Percentiles rank a stretch among this genome's conserved stretches.
These are phyloP conservation scores for Pyracantha coccinea DNA, from an alignment of 331 rosid species.

Conservation along the genomic window DNA sequence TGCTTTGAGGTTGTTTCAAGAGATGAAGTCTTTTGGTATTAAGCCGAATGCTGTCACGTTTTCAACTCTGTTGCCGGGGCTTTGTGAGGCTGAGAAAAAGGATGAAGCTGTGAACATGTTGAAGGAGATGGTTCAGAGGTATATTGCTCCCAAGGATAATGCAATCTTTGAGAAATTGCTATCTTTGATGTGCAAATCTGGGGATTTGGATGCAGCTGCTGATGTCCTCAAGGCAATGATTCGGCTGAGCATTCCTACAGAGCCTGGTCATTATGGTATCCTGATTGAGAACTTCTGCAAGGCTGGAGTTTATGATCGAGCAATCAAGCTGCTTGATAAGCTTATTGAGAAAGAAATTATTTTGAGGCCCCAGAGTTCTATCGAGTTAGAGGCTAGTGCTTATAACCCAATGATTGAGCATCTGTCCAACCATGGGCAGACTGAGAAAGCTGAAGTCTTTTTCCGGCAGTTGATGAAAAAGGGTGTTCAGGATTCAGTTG, in stretches of 20 bases:
- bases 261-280: conserved; percentile 70
- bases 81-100: conserved; percentile 55
- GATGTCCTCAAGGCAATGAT: conserved; percentile 63
- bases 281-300: conserved; percentile 68
- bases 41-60: conserved; percentile 63
- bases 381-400: conserved; percentile 59
- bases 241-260: conserved; percentile 60
- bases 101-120: conserved; percentile 43
- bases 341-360: conserved; percentile 68
- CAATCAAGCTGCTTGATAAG: conserved; percentile 56
- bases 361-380: conserved; percentile 43
- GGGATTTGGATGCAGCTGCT: conserved; percentile 62
- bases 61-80: conserved; percentile 55
- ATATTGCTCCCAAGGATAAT: conserved; percentile 59
- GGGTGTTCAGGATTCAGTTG: conserved; percentile 58
- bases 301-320: conserved; percentile 47
- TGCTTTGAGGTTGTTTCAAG: conserved; percentile 43
- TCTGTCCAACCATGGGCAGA: conserved; percentile 54
- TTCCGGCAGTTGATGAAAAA: conserved; percentile 72
- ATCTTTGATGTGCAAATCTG: conserved; percentile 46
- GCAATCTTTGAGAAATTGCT: conserved; percentile 43
- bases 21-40: conserved; percentile 56
- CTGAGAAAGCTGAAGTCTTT: conserved; percentile 56
- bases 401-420: conserved; percentile 62
- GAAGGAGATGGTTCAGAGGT: conserved; percentile 62